phyloP scores from a whole-genome alignment of 2,329 filamentous ascomycete species.

The Penicillium expansum region DNA sequence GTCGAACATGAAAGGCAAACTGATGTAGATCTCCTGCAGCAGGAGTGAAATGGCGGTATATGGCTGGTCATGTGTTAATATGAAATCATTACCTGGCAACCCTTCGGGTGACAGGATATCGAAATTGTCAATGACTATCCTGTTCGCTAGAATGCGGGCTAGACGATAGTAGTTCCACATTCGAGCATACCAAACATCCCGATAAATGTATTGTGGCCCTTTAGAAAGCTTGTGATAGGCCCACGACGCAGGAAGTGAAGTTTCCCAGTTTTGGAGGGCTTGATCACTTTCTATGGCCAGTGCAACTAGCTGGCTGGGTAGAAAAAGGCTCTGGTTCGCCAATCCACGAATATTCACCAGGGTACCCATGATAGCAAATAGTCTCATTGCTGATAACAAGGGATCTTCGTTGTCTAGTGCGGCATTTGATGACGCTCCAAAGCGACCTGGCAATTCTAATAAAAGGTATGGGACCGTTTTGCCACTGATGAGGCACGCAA shows the following conservation, averaged over 20 bases:
- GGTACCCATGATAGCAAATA: not conserved
- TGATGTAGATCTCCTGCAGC: not conserved
- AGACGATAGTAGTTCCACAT: constrained; percentile 9
- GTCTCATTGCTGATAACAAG: not conserved
- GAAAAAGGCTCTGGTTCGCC: not conserved
- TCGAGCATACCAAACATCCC: not conserved
- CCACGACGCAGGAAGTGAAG: not conserved
- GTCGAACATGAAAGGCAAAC: constrained; percentile 3
- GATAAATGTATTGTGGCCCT: not conserved
- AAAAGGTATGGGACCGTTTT: not conserved
- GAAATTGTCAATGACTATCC: not conserved
- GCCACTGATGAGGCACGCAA: constrained; percentile 1
- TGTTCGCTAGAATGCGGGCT: not conserved
- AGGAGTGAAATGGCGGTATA: not conserved
- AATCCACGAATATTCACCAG: not conserved
- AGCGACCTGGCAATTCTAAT: not conserved
- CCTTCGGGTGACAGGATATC: not conserved
- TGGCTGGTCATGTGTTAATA: not conserved
- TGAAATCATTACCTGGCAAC: not conserved
- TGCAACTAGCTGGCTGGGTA: not conserved
- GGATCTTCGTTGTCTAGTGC: not conserved
- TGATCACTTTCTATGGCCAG: not conserved
- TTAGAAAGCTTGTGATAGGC: not conserved
- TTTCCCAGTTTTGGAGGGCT: not conserved
- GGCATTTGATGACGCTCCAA: not conserved